Base-by-base conservation (phyloP, 2,329 filamentous ascomycete genomes). In the Alternaria sp. region DNA sequence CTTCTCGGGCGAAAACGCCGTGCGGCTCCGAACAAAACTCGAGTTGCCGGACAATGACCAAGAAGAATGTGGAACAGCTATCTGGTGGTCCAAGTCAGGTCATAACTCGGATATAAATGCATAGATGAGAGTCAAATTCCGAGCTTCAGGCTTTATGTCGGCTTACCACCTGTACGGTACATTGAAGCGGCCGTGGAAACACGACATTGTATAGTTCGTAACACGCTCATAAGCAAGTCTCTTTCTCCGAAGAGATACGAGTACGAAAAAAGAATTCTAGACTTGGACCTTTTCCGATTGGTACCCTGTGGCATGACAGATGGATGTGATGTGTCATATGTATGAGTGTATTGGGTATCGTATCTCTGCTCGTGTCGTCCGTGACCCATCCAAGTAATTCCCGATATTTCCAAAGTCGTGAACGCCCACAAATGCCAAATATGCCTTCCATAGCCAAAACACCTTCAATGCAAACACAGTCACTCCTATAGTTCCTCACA, bases 281-380 rank as follows among this genome's bases (percentile, higher is more conserved):
- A 14, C 22, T 9, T 36, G 7, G 14, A 24, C 22, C 24, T 5
- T 3, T 24, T 24, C 5, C 24, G 8, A 26, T 24, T 24, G 5
- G 9, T 3, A 2, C 34, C 16, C 5, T n/a, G 14, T 20, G 16
- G 30, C 39, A 34, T 18, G 9, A 18, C 16, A 22, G 14, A 4
- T 24, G 11, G 12, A 34, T 14, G 3, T 53, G 39, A 26, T 26
- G 12, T 22, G n/a, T 49, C 30, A n/a, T 49, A 14, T 30, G 11
- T 22, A 11, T 26, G 16, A 43, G 32, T 36, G 32, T 36, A 54
- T 59, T 59, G 56, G 56, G 56, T 59, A 59, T 59, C 51, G 43
- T 54, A 48, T 54, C 22, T 49, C 41, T n/a, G 32, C 32, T 59
- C 36, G n/a, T 48, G 7, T 48, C 28, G 20, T 28, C 14, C 30